phyloP scores from a whole-genome alignment of 306 rosid genomes.

The Vachellia collinsii region DNA sequence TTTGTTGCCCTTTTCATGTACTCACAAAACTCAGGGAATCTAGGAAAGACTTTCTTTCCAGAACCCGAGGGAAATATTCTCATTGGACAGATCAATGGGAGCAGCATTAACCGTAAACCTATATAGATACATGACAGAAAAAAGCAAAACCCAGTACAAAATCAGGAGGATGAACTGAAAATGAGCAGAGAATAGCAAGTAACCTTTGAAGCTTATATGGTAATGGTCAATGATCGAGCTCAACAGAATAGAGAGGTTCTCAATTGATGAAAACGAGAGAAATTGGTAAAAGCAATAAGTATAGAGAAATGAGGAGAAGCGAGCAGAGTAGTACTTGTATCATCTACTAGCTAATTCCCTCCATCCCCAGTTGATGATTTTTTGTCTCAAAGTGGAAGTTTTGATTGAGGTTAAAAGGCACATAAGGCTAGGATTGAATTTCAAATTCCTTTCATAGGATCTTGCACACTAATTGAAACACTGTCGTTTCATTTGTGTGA shows the following conservation, averaged over 20 bases:
- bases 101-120: not conserved
- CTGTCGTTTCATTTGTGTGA: no score
- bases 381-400: not conserved
- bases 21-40: not conserved
- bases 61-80: not conserved
- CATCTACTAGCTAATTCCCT: not conserved
- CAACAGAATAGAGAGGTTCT: not conserved
- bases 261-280: not conserved
- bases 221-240: not conserved
- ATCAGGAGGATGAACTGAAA: not conserved
- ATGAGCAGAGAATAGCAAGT: not conserved
- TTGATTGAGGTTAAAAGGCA: not conserved
- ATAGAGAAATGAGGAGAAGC: not conserved
- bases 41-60: not conserved
- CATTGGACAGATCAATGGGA: not conserved
- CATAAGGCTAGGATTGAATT: not conserved
- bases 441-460: not conserved
- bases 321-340: not conserved
- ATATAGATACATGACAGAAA: not conserved
- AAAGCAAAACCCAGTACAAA: not conserved
- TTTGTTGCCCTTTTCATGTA: not conserved
- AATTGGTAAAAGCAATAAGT: not conserved
- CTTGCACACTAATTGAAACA: not conserved
- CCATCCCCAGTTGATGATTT: not conserved
- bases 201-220: not conserved